Evolutionary conservation across 805 yeast species (phyloP).

Genomic region (Wickerhamomyces alni): DNA sequence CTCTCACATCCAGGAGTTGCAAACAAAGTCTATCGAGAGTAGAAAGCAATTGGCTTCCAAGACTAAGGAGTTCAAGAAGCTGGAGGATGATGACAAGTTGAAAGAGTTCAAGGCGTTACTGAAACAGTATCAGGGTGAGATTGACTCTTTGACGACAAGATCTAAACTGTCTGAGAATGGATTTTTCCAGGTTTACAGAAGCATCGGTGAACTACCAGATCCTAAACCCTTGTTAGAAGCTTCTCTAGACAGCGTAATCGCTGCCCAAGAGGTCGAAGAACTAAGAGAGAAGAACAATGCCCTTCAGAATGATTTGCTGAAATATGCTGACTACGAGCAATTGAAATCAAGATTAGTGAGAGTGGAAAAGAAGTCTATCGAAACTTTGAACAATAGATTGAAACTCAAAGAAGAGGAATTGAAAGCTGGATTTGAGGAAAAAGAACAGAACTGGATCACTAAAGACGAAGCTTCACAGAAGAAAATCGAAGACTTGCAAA

Average conservation of each 20-base stretch:
- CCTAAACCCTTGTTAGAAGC: constrained; percentile 77
- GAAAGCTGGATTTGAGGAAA: constrained; percentile 66
- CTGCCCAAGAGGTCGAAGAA: constrained; percentile 44
- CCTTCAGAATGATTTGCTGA: constrained; percentile 53
- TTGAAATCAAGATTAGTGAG: constrained; percentile 56
- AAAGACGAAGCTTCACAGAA: constrained; percentile 47
- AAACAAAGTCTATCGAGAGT: constrained; percentile 57
- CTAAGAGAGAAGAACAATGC: constrained; percentile 45
- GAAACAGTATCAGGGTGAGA: constrained; percentile 77
- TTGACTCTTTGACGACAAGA: constrained; percentile 74
- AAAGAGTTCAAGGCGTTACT: constrained; percentile 60
- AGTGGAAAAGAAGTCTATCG: constrained; percentile 56
- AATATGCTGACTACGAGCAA: constrained; percentile 73
- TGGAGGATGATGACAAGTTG: constrained; percentile 62
- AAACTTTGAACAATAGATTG: constrained; percentile 45
- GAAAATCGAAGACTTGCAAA: constrained; percentile 46
- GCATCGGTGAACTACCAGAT: constrained; percentile 87
- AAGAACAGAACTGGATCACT: constrained; percentile 60
- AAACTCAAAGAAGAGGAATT: constrained; percentile 63
- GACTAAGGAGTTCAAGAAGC: constrained; percentile 81
- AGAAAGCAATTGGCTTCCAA: constrained; percentile 74
- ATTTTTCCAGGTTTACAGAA: constrained; percentile 68
- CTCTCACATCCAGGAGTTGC: constrained; percentile 62
- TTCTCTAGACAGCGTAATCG: constrained; percentile 56
- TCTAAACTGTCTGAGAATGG: constrained; percentile 68